Conservation (phyloP, 371 early-diverging fungal species). For the Actinomortierella ambigua region DNA sequence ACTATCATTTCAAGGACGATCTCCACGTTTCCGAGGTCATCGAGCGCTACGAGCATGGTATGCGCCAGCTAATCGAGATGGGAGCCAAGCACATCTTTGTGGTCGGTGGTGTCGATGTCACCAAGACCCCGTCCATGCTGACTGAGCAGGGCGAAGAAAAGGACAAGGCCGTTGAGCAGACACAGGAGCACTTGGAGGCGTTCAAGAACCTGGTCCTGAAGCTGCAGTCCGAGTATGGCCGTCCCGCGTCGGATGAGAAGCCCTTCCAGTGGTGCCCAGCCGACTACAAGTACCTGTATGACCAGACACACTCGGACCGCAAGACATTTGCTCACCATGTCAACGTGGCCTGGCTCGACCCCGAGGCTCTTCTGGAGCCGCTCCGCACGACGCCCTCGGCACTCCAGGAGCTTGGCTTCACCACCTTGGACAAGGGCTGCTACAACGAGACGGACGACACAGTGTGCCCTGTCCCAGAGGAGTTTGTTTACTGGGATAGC, state of each 20-base stretch:
- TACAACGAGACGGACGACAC: conserved; percentile 5
- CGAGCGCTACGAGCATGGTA: conserved; percentile 18
- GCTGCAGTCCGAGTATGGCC: conserved; percentile 11
- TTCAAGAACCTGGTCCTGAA: conserved; percentile 18
- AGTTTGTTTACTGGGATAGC: conserved; percentile 18
- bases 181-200: conserved; percentile 3
- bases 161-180: not conserved
- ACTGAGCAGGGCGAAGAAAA: no score
- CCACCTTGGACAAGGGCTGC: conserved; percentile 20
- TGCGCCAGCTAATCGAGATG: conserved; percentile 15
- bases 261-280: no score
- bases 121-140: conserved; percentile 12
- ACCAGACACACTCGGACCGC: no score
- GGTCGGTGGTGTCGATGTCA: conserved; percentile 18
- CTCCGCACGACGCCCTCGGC: no score
- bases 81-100: conserved; percentile 28
- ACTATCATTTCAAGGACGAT: no score
- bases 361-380: conserved; percentile 8
- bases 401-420: conserved; percentile 11
- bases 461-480: conserved; percentile 8
- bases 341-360: conserved; percentile 33
- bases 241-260: not conserved
- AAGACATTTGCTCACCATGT: no score
- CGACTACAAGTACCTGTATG: no score
- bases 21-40: conserved; percentile 4